phyloP scores from a whole-genome alignment of 2,329 filamentous ascomycete genomes.

The Ceratocystis destructans region DNA sequence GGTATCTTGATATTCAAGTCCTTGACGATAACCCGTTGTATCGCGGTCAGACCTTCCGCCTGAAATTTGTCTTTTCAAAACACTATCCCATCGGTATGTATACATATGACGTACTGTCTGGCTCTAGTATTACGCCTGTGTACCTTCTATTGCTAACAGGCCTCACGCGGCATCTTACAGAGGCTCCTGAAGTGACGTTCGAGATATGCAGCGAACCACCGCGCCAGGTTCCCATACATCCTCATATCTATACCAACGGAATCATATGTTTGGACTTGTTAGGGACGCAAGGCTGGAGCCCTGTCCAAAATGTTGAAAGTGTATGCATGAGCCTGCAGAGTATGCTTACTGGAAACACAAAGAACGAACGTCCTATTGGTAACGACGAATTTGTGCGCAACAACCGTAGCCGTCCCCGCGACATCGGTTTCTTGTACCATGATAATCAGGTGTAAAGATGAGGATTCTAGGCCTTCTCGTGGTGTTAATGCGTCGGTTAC shows the following conservation, averaged over 20 bases:
- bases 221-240: conserved; percentile 76
- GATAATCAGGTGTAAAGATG: conserved; percentile 58
- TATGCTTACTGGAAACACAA: conserved; percentile 92
- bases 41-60: conserved; percentile 59
- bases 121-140: background rate
- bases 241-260: conserved; percentile 95
- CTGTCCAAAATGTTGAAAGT: conserved; percentile 92
- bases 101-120: background rate
- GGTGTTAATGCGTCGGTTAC: background rate
- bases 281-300: conserved; percentile 79
- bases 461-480: background rate
- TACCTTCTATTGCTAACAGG: background rate
- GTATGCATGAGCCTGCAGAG: conserved; percentile 96
- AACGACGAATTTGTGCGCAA: conserved; percentile 77
- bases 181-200: conserved; percentile 91
- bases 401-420: conserved; percentile 65
- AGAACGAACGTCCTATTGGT: conserved; percentile 78
- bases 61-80: conserved; percentile 74
- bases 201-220: conserved; percentile 40
- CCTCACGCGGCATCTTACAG: conserved; percentile 32
- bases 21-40: conserved; percentile 87
- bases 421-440: conserved; percentile 90
- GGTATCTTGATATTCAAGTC: conserved; percentile 83
- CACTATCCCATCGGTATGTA: conserved; percentile 76
- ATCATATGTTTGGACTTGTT: conserved; percentile 96